Evolutionary conservation across 768 basidiomycete species (phyloP), one percentile per base, ranked within the genome.

Genomic region (Mycena filopes): DNA sequence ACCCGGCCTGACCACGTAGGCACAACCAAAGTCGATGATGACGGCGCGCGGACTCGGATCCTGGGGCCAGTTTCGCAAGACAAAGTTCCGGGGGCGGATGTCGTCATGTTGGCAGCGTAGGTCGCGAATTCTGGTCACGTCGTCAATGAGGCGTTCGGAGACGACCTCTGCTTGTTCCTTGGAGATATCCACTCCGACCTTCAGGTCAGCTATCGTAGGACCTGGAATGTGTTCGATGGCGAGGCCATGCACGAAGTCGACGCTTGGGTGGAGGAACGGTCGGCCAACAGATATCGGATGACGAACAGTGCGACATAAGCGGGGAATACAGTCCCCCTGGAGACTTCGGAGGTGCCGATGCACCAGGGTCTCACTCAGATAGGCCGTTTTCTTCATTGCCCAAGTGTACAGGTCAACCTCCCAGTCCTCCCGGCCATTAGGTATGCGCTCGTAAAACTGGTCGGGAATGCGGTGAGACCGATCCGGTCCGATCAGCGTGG

Each of bases 141-240:
- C 5, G 25, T 55, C 55, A 12, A 55, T 15, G 42, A 55, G 1
- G 15, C 55, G 55, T 42, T 6, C 1, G 15, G 55, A 55, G 8
- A 45, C 45, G 8, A 10, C 20, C 28, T 55, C 26, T 12, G 41
- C 41, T 9, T 2, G 10, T 18, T n/a, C 13, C 9, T 12, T 5
- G 41, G 55, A 29, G 41, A 55, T 11, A 31, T 55, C 41, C 20
- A 45, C 42, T 9, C 55, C 55, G 16, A 55, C 55, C 21, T 5
- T 11, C 20, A 55, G 4, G n/a, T 43, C 41, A 12, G 3, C 41
- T 42, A 43, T 55, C 20, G 21, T 42, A 4, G 55, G 55, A 29
- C 55, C 21, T 4, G 42, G 15, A 21, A 55, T 55, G 26, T 55
- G 16, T 42, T 55, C 55, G 55, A 55, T 42, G 12, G 55, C 55